Conservation (phyloP, 2,329 filamentous ascomycete species). For the Cladosporium sp. region DNA sequence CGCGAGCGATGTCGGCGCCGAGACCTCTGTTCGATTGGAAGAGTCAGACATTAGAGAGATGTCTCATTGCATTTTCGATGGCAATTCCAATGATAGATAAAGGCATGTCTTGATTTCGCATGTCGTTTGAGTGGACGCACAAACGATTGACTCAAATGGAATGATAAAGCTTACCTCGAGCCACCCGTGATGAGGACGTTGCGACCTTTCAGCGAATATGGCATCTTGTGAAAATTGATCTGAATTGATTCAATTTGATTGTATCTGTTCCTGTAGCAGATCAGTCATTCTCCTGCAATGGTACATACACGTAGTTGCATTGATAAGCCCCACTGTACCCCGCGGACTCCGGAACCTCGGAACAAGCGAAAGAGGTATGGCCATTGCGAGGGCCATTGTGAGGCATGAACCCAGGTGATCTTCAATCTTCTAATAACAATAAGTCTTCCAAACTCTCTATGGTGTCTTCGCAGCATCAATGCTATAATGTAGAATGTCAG, state of each 20-base stretch:
- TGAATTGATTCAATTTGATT: background rate
- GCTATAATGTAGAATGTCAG: too few relatives aligned
- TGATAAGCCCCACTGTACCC: background rate
- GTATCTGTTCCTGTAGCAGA: background rate
- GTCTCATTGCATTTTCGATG: background rate
- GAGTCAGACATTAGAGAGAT: slow-evolving; percentile 3
- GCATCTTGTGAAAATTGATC: slow-evolving; percentile 43
- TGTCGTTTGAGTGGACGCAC: too few relatives aligned
- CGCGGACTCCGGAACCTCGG: background rate
- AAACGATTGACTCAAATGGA: too few relatives aligned
- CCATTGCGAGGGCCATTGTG: too few relatives aligned
- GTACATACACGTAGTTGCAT: background rate
- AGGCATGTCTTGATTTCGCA: too few relatives aligned
- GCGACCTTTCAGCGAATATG: slow-evolving; percentile 57
- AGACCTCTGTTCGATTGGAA: slow-evolving; percentile 56
- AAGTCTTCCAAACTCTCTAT: too few relatives aligned
- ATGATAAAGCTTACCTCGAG: slow-evolving; percentile 48
- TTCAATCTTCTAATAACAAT: too few relatives aligned
- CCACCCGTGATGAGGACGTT: slow-evolving; percentile 64
- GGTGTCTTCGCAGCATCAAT: too few relatives aligned
- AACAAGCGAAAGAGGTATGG: background rate
- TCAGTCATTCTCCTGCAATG: background rate
- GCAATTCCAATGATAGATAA: background rate
- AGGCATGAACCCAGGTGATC: too few relatives aligned
- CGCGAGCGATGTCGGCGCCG: slow-evolving; percentile 62